Base-by-base conservation (phyloP, 768 basidiomycete genomes). In the Dioszegia aurantiaca region DNA sequence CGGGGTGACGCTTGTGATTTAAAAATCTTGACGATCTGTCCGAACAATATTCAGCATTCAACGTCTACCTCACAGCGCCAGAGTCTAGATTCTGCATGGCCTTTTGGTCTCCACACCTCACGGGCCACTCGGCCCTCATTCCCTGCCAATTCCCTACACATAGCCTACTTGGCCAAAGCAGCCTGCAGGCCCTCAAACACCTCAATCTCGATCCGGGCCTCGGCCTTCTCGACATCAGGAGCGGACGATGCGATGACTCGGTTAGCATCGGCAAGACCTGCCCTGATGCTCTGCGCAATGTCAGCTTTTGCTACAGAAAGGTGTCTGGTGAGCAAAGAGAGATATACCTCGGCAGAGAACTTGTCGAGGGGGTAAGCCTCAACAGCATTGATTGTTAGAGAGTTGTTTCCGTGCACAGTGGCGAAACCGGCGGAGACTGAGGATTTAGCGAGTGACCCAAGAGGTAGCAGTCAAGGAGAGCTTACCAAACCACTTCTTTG, bases 401-500 rank as follows among this genome's bases (percentile, higher is more conserved):
- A 86, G 83, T 97, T 99, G 80, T 93, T 91, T 33, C 91, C 90
- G 79, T 99, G 95, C 39, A 99, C 89, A 59, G 89, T 97, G 53
- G 95, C 93, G 77, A 99, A 97, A 54, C 95, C 95, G 58, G 90
- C 87, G 54, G 93, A 95, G 31, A 89, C 95, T 99, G 33, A 33
- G 33, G 33, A 14, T 33, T 6, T 33, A 6, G 14, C 8, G 8
- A 33, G 14, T 6, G 33, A 33, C 14, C 14, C 33, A 33, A 14
- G 33, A 14, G 6, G 33, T n/a, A n/a, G n/a, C 33, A 33, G 8
- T 33, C 33, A 33, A 6, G 33, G 23, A 55, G 14, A 23, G 17
- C 27, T 39, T 76, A 95, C 95, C 89, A 74, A 98, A 99, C 87
- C 89, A 98, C 81, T 94, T 98, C 83, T 95, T 93, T 57, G 86